Percentiles rank a stretch among this genome's conserved stretches.
Conservation (phyloP, 2,329 filamentous ascomycete species). For the Albophoma yamanashiensis region DNA sequence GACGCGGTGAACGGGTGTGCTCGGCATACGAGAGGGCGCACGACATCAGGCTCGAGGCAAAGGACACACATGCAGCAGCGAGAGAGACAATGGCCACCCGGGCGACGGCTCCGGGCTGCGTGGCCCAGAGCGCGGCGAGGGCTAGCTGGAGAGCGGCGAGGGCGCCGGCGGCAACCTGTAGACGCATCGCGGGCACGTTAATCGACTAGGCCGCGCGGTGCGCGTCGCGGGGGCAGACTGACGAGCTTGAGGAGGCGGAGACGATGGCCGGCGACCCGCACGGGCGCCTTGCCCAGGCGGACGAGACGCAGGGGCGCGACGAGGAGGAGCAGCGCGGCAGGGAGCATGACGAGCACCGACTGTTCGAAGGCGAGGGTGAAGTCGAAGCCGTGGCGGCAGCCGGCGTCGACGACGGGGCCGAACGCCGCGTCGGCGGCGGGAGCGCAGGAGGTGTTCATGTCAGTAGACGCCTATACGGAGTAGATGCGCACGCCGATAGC, state of each 20-base stretch:
- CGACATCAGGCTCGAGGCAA: conserved; percentile 19
- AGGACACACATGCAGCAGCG: conserved; percentile 18
- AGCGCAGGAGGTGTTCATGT: background rate
- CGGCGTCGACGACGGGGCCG: background rate
- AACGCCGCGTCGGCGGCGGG: background rate
- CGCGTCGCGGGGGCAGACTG: background rate
- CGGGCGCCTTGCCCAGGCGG: background rate
- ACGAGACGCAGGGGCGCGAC: background rate
- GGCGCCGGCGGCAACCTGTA: background rate
- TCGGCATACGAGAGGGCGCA: conserved; percentile 17
- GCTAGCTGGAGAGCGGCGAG: background rate
- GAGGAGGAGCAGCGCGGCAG: background rate
- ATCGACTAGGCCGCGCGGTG: too few species aligned
- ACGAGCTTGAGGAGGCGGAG: background rate
- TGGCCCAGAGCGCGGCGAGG: background rate
- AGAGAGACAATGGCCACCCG: background rate
- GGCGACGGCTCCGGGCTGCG: background rate
- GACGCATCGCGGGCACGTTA: background rate
- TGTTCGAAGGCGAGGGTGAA: background rate
- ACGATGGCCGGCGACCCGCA: background rate
- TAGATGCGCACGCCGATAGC: too few species aligned
- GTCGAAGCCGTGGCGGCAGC: background rate
- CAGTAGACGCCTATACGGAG: background rate
- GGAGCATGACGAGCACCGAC: background rate
- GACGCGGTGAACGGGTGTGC: background rate